Conservation (phyloP, 139 green algal genomes). For the Nannochloris sp. region DNA sequence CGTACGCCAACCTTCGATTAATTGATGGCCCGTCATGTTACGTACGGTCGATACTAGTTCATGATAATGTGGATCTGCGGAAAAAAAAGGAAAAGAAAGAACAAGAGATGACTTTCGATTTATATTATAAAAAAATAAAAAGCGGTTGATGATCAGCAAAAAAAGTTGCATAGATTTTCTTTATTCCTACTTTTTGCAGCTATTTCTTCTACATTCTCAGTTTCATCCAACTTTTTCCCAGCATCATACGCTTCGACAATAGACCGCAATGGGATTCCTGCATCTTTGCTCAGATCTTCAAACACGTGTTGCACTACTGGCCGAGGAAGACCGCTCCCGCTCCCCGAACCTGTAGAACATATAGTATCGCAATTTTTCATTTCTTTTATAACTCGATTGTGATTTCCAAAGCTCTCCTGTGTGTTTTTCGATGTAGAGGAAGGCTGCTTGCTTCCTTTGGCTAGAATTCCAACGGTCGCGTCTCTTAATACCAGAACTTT, state of each 20-base stretch:
- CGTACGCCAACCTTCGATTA: not conserved
- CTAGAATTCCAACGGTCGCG: not conserved
- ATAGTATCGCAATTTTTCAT: no score
- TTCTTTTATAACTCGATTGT: not conserved
- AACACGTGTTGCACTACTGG: not conserved
- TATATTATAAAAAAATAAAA: conserved; percentile 1
- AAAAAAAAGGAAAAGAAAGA: no score
- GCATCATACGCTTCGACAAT: not conserved
- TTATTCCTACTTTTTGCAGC: no score
- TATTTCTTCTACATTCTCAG: not conserved
- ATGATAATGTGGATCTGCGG: not conserved
- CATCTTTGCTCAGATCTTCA: not conserved
- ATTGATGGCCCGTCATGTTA: not conserved
- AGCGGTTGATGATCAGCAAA: no score
- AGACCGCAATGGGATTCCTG: not conserved
- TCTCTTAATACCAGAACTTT: not conserved
- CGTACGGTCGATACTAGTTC: not conserved
- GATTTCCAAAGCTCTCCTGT: not conserved
- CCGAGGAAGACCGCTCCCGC: no score
- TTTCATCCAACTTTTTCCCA: not conserved
- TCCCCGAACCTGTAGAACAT: no score
- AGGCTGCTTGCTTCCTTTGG: not conserved
- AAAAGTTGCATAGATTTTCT: no score
- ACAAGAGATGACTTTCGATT: no score
- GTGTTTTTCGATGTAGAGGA: no score